Evolutionary conservation across 306 rosid genomes (phyloP).

Genomic region (Mimosa bimucronata): DNA sequence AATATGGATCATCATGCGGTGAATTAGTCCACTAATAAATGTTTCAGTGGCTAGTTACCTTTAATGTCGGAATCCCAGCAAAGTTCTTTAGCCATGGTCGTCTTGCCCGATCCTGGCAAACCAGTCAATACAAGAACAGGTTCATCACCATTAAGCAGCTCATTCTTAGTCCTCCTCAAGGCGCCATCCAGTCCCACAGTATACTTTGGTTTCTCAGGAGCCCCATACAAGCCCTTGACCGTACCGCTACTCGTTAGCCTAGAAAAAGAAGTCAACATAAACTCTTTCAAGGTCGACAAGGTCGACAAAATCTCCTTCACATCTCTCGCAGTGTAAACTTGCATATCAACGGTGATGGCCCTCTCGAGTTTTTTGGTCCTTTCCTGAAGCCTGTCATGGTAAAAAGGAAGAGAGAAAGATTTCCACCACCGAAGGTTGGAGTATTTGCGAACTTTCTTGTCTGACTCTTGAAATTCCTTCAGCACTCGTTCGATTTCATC

Average conservation of each 20-base stretch:
- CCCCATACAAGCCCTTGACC: constrained; percentile 27
- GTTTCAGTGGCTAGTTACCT: constrained; percentile 39
- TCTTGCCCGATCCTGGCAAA: constrained; percentile 63
- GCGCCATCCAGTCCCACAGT: constrained; percentile 53
- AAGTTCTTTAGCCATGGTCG: constrained; percentile 56
- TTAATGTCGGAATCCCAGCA: constrained; percentile 50
- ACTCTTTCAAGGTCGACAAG: neutral
- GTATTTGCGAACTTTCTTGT: constrained; percentile 34
- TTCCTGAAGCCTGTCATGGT: constrained; percentile 25
- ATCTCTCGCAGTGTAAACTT: constrained; percentile 14
- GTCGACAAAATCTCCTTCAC: neutral
- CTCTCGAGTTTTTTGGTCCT: neutral
- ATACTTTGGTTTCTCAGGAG: constrained; percentile 42
- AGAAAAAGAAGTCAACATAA: constrained; percentile 16
- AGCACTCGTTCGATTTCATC: neutral
- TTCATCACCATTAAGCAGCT: constrained; percentile 36
- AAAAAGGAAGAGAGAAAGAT: constrained; percentile 1
- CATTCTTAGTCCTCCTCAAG: constrained; percentile 44
- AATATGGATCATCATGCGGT: neutral
- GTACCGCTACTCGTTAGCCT: neutral
- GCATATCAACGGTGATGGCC: neutral
- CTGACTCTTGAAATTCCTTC: neutral
- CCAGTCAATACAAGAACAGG: constrained; percentile 54
- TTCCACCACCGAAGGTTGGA: constrained; percentile 38
- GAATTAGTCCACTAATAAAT: neutral